These are phyloP conservation scores for Anastatica hierochuntica DNA, from an alignment of 345 rosid genomes.

Conservation along the genomic window DNA sequence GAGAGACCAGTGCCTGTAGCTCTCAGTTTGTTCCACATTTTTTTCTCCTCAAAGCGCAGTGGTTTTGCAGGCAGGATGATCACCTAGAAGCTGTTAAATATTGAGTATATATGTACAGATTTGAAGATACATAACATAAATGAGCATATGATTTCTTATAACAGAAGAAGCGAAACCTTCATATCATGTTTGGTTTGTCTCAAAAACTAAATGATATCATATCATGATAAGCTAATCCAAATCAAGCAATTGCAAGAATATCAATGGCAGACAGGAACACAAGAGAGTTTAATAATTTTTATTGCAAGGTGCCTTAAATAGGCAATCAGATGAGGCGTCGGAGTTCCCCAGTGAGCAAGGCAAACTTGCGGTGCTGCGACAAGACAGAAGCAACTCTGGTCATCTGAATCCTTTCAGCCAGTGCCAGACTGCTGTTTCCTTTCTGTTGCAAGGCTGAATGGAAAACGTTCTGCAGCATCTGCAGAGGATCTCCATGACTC, in stretches of 20 bases:
- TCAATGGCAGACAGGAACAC: background rate
- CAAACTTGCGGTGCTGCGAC: conserved; percentile 74
- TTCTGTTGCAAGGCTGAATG: conserved; percentile 37
- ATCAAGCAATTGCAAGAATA: background rate
- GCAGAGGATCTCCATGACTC: conserved; percentile 92
- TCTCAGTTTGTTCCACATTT: background rate
- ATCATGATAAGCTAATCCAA: background rate
- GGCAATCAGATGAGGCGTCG: conserved; percentile 33
- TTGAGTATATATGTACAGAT: conserved; percentile 1
- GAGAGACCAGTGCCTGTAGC: background rate
- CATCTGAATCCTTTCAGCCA: conserved; percentile 37
- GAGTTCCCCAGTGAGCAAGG: conserved; percentile 71
- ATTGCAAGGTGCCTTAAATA: background rate
- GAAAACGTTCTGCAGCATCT: conserved; percentile 71
- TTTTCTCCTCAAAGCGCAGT: conserved; percentile 9
- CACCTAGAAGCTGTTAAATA: conserved; percentile 13
- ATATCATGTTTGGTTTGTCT: conserved; percentile 4
- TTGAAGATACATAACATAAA: background rate
- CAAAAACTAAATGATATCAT: background rate
- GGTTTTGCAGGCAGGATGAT: conserved; percentile 14
- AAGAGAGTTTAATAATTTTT: too few species aligned
- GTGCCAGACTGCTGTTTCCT: conserved; percentile 20
- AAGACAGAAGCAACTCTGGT: conserved; percentile 41
- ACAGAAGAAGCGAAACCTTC: conserved; percentile 4
- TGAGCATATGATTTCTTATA: background rate